Percentiles rank a stretch among this genome's conserved stretches.
Evolutionary conservation across 148 eudicot genomes (phyloP).

Genomic region (Spergularia marina): DNA sequence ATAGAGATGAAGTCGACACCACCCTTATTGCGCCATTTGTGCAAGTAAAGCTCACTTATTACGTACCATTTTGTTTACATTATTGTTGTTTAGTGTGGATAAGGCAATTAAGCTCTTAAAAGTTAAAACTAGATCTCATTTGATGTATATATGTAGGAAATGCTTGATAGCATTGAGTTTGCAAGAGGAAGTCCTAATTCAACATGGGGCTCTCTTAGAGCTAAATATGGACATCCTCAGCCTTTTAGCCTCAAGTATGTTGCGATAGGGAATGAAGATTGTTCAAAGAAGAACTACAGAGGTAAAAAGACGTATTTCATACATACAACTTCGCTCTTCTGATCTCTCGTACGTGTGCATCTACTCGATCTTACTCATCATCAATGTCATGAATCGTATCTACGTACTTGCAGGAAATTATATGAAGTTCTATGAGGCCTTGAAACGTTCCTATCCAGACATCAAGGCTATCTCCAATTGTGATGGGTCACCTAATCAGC

Average conservation of each 20-base stretch:
- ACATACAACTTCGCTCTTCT: no score
- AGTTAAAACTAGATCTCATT: no score
- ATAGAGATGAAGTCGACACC: slow-evolving; percentile 18
- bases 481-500: slow-evolving; percentile 40
- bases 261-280: slow-evolving; percentile 45
- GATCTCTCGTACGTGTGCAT: no score
- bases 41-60: slow-evolving; percentile 2
- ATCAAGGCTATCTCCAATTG: slow-evolving; percentile 64
- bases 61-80: no score
- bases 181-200: slow-evolving; percentile 67
- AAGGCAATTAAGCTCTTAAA: no score
- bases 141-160: slow-evolving; percentile 47
- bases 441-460: slow-evolving; percentile 59
- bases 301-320: not conserved
- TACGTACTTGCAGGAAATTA: slow-evolving; percentile 49
- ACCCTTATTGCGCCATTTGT: slow-evolving; percentile 12
- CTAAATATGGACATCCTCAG: slow-evolving; percentile 64
- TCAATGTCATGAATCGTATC: not conserved
- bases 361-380: not conserved
- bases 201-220: slow-evolving; percentile 76
- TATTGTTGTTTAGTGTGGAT: no score
- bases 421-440: slow-evolving; percentile 55
- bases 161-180: slow-evolving; percentile 78
- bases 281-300: slow-evolving; percentile 6
- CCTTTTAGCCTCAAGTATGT: slow-evolving; percentile 75